Base-by-base conservation (phyloP, 164 flowering plant species). In the Dillenia suffruticosa region DNA sequence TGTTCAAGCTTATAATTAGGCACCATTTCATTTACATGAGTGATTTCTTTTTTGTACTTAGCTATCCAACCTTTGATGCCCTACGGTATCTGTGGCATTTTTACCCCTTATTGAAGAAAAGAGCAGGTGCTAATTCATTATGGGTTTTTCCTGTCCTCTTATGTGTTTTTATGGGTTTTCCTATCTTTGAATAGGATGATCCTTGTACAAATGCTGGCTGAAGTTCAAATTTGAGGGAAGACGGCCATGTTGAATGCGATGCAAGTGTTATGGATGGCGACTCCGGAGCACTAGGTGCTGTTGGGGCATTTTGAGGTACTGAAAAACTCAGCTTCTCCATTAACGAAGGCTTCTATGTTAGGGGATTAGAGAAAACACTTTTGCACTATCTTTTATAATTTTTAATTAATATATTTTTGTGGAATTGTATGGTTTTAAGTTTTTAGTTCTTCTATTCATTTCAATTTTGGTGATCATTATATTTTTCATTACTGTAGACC, bases 121-220 rank as follows among this genome's bases (percentile, higher is more conserved):
- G n/a, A n/a, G n/a, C n/a, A n/a, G n/a, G n/a, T n/a, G n/a, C n/a
- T n/a, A n/a, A n/a, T n/a, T n/a, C n/a, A n/a, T n/a, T 26, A 9
- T 46, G 44, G 13, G 12, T n/a, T 12, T 58, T 44, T 69, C 54
- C 4, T 54, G 64, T 5, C n/a, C n/a, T n/a, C n/a, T n/a, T n/a
- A n/a, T n/a, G n/a, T n/a, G n/a, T n/a, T n/a, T n/a, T n/a, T n/a
- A n/a, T n/a, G n/a, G n/a, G n/a, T n/a, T n/a, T n/a, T n/a, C n/a
- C n/a, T n/a, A n/a, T n/a, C n/a, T n/a, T n/a, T n/a, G n/a, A n/a
- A 22, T 64, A 94, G 99, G 96, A 94, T 80, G 99, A 94, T 76
- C 96, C 97, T 16, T 59, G 82, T 82, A 91, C 92, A 14, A 94
- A 94, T 70, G 97, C 99, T 3, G 99, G 99, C 9, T 76, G 96